Evolutionary conservation across 1,139 yeast genomes (phyloP).

Genomic region (Yamadazyma epiphylla): DNA sequence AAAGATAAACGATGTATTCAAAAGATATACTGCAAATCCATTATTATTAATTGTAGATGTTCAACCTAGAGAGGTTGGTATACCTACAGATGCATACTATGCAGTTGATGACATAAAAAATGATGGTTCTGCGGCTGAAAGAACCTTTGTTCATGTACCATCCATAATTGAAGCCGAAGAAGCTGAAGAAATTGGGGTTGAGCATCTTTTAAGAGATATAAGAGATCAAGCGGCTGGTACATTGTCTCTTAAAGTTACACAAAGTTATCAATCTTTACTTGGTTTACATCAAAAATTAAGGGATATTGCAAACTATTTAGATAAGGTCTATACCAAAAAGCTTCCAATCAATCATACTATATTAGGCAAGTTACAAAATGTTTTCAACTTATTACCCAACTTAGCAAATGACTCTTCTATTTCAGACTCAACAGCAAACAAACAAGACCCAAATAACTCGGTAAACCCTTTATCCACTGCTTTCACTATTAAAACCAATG

Average conservation of each 20-base stretch:
- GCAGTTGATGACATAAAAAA: slow-evolving; percentile 95
- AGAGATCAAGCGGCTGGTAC: slow-evolving; percentile 97
- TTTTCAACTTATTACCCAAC: slow-evolving; percentile 89
- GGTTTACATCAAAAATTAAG: slow-evolving; percentile 79
- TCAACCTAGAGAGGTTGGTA: slow-evolving; percentile 74
- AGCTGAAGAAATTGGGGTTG: slow-evolving; percentile 99
- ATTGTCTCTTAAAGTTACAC: slow-evolving; percentile 79
- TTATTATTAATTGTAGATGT: slow-evolving; percentile 88
- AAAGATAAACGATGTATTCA: slow-evolving; percentile 85
- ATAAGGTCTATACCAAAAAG: slow-evolving; percentile 64
- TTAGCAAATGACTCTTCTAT: slow-evolving; percentile 31
- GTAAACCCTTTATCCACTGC: slow-evolving; percentile 65
- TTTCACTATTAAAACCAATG: slow-evolving; percentile 89
- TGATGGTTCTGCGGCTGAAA: slow-evolving; percentile 93
- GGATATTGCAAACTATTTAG: slow-evolving; percentile 77
- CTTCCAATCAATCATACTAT: slow-evolving; percentile 89
- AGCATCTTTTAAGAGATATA: slow-evolving; percentile 88
- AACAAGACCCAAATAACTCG: slow-evolving; percentile 17
- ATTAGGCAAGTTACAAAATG: slow-evolving; percentile 89
- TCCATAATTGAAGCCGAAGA: slow-evolving; percentile 95
- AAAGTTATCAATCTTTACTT: slow-evolving; percentile 81
- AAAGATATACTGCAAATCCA: slow-evolving; percentile 79
- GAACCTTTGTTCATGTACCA: slow-evolving; percentile 91
- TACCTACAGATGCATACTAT: slow-evolving; percentile 93
- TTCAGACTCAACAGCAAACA: slow-evolving; percentile 6